Evolutionary conservation across 352 stramenopile species (phyloP).

Genomic region (Phytopythium sindhum): DNA sequence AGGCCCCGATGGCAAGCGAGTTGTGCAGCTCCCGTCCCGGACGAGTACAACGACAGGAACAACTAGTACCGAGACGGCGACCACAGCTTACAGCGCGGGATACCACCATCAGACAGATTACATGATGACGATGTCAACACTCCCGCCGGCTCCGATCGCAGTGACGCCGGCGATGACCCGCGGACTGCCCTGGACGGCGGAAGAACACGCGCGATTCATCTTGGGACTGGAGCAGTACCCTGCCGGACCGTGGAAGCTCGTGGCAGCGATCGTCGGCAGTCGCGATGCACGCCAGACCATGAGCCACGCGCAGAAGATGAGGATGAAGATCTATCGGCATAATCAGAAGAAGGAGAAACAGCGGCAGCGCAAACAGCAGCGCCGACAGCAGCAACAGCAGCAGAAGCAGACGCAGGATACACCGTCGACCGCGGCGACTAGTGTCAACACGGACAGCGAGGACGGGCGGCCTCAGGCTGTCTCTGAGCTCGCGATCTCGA

Average conservation of each 20-base stretch:
- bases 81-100: neutral
- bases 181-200: slow-evolving; percentile 33
- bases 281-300: slow-evolving; percentile 43
- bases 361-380: neutral
- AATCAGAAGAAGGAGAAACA: slow-evolving; percentile 2
- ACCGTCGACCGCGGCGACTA: neutral
- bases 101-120: neutral
- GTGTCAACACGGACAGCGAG: neutral
- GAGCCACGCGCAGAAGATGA: slow-evolving; percentile 55
- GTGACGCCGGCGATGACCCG: slow-evolving; percentile 13
- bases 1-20: slow-evolving; percentile 21
- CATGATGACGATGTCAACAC: neutral
- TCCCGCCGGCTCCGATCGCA: neutral
- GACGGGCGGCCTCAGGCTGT: neutral
- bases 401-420: neutral
- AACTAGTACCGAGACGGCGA: neutral
- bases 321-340: slow-evolving; percentile 38
- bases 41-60: neutral
- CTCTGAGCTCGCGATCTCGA: neutral
- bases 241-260: slow-evolving; percentile 36
- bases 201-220: slow-evolving; percentile 49
- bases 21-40: slow-evolving; percentile 22
- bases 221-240: slow-evolving; percentile 42
- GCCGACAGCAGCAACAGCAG: neutral
- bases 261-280: slow-evolving; percentile 39